Base-by-base conservation (phyloP, 129 eudicot genomes). In the Smallanthus sonchifolius region DNA sequence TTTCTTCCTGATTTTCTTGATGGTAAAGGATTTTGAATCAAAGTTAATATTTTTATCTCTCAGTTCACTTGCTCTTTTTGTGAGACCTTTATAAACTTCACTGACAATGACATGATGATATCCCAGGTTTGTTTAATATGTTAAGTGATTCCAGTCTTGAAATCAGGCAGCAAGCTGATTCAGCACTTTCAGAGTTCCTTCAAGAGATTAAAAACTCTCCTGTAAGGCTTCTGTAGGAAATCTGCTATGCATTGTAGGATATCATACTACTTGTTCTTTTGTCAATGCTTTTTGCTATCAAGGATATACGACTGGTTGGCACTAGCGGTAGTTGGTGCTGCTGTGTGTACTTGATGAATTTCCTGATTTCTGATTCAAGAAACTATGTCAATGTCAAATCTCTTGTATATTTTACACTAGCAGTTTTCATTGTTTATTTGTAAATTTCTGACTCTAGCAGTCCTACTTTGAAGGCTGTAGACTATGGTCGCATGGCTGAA, bases 401-500 rank as follows among this genome's bases (percentile, higher is more conserved):
- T 42, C 42, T 30, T 59, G 15, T 35, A 10, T 63, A 39, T 61
- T 32, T 19, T 49, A 38, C 20, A 62, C 56, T 20, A 47, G 72
- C 69, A 80, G 19, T 20, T 80, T 68, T 80, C 69, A 42, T 74
- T 16, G 48, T 66, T 74, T 70, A 34, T 79, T 48, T 51, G 59
- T 69, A 34, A 74, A 28, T 67, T 49, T 81, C 82, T 83, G 85
- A 88, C 86, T 72, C 75, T 65, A 84, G 79, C 83, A 62, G 77
- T 91, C 69, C 51, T 83, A 73, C 81, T 82, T 81, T 84, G 87
- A 88, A 93, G 98, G 90, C 98, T 84, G 98, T 93, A 93, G 98
- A 93, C 83, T 93, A 93, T 80, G 98, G 98, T 77, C 98, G 98
- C 82, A 93, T 93, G 98, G 97, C 98, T 77, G 97, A 93, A 85